A percentile compares a stretch with the other conserved stretches of the same genome.
phyloP scores from a whole-genome alignment of 208 protist species.

The Leishmania aethiopica region DNA sequence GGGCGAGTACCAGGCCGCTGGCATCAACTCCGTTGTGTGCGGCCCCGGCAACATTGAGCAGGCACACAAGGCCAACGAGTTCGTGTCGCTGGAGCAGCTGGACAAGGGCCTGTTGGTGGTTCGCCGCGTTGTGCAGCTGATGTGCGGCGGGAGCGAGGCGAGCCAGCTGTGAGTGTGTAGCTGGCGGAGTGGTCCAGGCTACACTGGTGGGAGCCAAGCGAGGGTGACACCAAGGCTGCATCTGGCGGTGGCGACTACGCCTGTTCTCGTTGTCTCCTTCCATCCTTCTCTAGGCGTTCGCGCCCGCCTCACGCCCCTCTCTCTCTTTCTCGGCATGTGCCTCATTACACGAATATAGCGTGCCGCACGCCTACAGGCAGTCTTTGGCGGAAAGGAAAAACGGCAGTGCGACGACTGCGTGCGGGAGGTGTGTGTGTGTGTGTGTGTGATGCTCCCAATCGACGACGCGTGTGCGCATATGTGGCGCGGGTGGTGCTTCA shows the following conservation, averaged over 20 bases:
- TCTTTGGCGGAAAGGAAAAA: neutral
- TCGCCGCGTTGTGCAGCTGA: constrained; percentile 32
- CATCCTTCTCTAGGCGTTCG: neutral
- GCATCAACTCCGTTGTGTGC: constrained; percentile 61
- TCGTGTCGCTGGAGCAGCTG: constrained; percentile 58
- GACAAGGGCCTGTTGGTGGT: constrained; percentile 45
- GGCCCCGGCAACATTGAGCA: constrained; percentile 65
- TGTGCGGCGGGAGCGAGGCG: constrained; percentile 23
- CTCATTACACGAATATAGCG: neutral
- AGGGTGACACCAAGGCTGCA: neutral
- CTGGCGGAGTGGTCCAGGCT: neutral
- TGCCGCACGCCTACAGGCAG: neutral
- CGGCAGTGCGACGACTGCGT: neutral
- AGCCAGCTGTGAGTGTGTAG: constrained; percentile 33
- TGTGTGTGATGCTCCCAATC: neutral
- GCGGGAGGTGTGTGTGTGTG: neutral
- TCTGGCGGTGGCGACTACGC: neutral
- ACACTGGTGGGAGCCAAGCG: neutral
- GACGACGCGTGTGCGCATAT: neutral
- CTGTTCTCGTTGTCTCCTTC: neutral
- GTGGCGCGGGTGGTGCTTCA: neutral
- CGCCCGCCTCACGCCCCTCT: neutral
- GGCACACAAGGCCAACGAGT: constrained; percentile 74
- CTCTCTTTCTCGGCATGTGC: neutral
- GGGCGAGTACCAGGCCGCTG: constrained; percentile 49